phyloP scores from a whole-genome alignment of 1,139 yeast genomes.

The Pneumocystis canis region DNA sequence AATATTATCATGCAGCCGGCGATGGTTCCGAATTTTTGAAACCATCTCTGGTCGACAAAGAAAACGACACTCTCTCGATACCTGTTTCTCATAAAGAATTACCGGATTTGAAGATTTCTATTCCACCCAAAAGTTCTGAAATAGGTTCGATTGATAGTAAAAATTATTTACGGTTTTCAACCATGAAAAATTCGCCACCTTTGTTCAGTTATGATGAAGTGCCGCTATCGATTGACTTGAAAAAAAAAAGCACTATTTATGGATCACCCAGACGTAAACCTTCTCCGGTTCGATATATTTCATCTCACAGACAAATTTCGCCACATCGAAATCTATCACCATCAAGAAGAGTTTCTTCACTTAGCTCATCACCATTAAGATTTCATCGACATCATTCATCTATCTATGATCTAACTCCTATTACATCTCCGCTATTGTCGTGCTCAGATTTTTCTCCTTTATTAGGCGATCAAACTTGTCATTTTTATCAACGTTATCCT shows the following conservation, averaged over 20 bases:
- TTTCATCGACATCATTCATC: neutral
- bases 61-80: neutral
- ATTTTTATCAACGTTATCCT: conserved; percentile 15
- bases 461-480: conserved; percentile 9
- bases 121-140: neutral
- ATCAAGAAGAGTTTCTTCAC: conserved; percentile 3
- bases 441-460: conserved; percentile 12
- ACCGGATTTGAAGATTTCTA: neutral
- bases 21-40: neutral
- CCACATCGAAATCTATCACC: neutral
- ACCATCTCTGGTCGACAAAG: neutral
- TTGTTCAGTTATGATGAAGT: neutral
- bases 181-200: neutral
- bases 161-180: neutral
- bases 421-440: conserved; percentile 16
- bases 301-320: neutral
- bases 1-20: neutral
- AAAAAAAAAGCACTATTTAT: neutral
- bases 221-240: neutral
- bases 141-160: neutral
- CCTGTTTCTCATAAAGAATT: too few species aligned
- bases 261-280: neutral
- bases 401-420: conserved; percentile 4
- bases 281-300: neutral
- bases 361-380: neutral